Base-by-base conservation (phyloP, 73 alveolate genomes). In the Breviolum minutum region DNA sequence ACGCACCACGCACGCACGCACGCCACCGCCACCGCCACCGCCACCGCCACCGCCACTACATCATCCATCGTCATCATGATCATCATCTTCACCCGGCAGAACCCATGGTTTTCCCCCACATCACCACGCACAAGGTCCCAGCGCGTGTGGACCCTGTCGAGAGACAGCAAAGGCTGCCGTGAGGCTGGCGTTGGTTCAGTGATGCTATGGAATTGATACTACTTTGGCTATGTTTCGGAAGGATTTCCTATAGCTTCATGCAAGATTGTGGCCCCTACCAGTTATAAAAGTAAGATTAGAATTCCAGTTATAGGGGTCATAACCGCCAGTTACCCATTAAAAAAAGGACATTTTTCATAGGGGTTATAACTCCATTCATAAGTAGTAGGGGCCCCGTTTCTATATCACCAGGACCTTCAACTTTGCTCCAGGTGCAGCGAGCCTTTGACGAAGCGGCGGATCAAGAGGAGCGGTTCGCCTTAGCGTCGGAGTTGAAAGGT, bases 81-180 rank as follows among this genome's bases (percentile, higher is more conserved):
- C 40, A 71, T 71, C 40, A 71, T 16, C 19, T 6, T 20, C 40
- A 71, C 10, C 40, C 0, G 19, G 81, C 10, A 16, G 13, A 20
- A 20, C 29, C 12, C 40, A 11, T 71, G 81, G 30, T 71, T 71
- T n/a, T 71, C 81, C 30, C 26, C 19, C 10, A n/a, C 8, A 20
- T 8, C 13, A 8, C 81, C 26, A 8, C 29, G 81, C 66, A 40
- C 79, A 48, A 92, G 98, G 98, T 92, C 87, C n/a, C 98, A 80
- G 26, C 98, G 98, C 10, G 64, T 92, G 60, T 92, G 98, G 98
- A 92, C 79, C 90, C 64, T 92, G 73, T 92, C 98, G 54, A 62
- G 98, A 29, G 98, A 92, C 80, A 92, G 98, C 98, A 92, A 92
- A 76, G 98, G 98, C 90, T 92, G 98, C 66, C 98, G 98, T 27